Evolutionary conservation across 768 basidiomycete species (phyloP).

Genomic region (Tulasnella calospora): DNA sequence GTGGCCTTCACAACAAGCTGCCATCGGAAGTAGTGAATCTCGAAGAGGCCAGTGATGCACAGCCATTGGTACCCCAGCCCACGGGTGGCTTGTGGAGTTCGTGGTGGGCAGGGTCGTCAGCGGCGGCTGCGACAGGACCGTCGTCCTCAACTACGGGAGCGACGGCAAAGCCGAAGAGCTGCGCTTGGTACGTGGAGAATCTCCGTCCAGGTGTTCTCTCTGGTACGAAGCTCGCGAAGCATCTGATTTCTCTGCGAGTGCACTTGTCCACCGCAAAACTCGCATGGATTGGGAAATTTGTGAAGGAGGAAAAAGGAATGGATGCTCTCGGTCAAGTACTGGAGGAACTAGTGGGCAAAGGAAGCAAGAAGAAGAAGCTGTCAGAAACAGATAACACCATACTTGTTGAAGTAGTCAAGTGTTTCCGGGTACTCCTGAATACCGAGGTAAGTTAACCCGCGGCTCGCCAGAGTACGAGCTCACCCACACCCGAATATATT

Average conservation of each 20-base stretch:
- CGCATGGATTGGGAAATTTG: constrained; percentile 72
- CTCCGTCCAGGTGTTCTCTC: constrained; percentile 42
- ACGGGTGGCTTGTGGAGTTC: constrained; percentile 73
- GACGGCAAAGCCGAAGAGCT: constrained; percentile 40
- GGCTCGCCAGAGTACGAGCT: background rate
- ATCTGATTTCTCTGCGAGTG: constrained; percentile 75
- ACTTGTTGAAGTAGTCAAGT: constrained; percentile 70
- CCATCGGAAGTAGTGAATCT: background rate
- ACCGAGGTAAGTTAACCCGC: constrained; percentile 56
- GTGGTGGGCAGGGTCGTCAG: constrained; percentile 38
- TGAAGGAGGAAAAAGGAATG: constrained; percentile 60
- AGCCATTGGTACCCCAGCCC: constrained; percentile 47
- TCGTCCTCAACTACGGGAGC: constrained; percentile 20
- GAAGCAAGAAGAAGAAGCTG: constrained; percentile 52
- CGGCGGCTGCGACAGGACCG: constrained; percentile 25
- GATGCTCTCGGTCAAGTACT: constrained; percentile 56
- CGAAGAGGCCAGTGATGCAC: constrained; percentile 24
- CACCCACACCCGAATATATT: background rate
- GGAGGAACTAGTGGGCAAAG: constrained; percentile 56
- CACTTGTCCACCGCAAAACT: constrained; percentile 79
- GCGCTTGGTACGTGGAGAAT: constrained; percentile 59
- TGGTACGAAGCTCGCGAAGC: constrained; percentile 63
- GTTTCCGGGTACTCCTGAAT: constrained; percentile 76
- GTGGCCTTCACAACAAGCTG: background rate
- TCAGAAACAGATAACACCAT: constrained; percentile 61